Evolutionary conservation across 345 rosid genomes (phyloP).

Genomic region (Eucalyptus tenuipes): DNA sequence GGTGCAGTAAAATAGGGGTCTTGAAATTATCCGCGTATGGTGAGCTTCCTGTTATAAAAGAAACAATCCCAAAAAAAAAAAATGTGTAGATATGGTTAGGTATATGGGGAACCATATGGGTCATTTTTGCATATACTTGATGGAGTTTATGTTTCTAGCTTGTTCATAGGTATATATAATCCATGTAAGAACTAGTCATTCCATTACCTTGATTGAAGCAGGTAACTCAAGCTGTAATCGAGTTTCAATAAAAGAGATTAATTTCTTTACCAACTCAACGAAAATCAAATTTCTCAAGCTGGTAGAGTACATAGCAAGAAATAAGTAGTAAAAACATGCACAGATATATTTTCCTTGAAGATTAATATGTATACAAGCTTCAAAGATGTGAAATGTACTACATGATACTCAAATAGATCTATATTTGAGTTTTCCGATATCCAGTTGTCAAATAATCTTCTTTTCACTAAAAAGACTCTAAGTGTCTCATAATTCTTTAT

Average conservation of each 20-base stretch:
- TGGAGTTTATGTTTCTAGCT: background rate
- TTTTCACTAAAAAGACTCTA: background rate
- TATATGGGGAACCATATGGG: background rate
- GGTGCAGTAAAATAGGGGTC: background rate
- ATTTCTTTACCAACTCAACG: background rate
- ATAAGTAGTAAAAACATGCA: background rate
- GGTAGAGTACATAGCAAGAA: background rate
- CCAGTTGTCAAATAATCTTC: background rate
- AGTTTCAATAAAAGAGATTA: background rate
- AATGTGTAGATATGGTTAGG: too few relatives aligned
- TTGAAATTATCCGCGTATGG: background rate
- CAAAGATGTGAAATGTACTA: background rate
- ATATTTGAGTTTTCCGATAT: background rate
- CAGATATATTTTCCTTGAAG: background rate
- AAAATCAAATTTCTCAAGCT: background rate
- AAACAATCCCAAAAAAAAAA: too few relatives aligned
- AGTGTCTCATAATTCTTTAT: background rate
- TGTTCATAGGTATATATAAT: background rate
- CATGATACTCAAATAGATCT: background rate
- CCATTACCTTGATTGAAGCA: background rate
- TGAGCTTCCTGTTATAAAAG: background rate
- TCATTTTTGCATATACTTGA: background rate
- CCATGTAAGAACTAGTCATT: background rate
- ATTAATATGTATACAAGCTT: background rate
- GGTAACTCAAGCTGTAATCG: background rate